Base-by-base conservation (phyloP, 805 yeast genomes). In the Candida michaelii region DNA sequence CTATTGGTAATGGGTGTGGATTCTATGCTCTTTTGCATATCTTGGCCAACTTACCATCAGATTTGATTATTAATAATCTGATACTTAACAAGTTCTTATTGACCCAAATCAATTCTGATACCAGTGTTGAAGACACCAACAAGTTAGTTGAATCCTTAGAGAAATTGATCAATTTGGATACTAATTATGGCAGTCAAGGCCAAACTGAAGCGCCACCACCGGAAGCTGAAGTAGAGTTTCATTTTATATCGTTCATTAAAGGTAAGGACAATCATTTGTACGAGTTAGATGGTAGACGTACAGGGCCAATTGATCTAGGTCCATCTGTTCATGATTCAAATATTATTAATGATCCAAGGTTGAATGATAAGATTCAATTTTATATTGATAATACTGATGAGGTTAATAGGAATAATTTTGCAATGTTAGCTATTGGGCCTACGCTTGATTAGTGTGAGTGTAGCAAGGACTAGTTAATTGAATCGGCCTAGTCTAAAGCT, bases 1-100 rank as follows among this genome's bases (percentile, higher is more conserved):
- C 89, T 0, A 79, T 93, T 13, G 79, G 77, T 48, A 91, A 91
- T 59, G 95, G 95, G 0, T 91, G 99, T 66, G 99, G 99, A 4
- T 74, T 95, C 24, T 88, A 85, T 62, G 98, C 96, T 0, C 60
- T 93, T 35, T 65, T 91, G 16, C 97, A 91, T 54, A 48, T 67
- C 1, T 54, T 77, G 27, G 50, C 70, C 24, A 78, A 78, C 50
- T 51, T 78, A 36, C 76, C 81, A 1, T 44, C 54, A 3, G 77
- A 74, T 17, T 59, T 76, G 24, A 60, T 76, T 7, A 62, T 76
- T 13, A 53, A 63, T 7, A 66, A 71, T 39, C 67, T 62, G 65
- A 37, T 60, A 3, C 40, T 66, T 18, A 51, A 56, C 30, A 49
- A 51, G 17, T 46, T 50, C 18, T 51, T 65, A 19, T 21, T 53